Evolutionary conservation across 192 early-diverging fungal species (phyloP).

Genomic region (Coemansia sp.): DNA sequence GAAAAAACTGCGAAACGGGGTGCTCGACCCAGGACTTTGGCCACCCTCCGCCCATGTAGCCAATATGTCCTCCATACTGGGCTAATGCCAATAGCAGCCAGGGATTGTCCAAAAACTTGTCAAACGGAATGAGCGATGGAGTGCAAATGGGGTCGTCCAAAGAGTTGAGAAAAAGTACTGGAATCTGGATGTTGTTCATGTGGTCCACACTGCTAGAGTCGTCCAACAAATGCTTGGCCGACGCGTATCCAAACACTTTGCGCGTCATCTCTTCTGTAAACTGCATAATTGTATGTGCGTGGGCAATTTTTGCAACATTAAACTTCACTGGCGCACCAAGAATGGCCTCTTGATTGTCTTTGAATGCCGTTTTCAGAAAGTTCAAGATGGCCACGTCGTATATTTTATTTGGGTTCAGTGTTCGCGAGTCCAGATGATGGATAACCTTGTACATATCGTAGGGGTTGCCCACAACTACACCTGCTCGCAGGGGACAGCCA

Average conservation of each 20-base stretch:
- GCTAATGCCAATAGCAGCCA: slow-evolving; percentile 77
- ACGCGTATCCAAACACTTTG: slow-evolving; percentile 69
- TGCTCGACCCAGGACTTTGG: slow-evolving; percentile 47
- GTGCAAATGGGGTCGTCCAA: slow-evolving; percentile 85
- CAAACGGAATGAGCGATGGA: slow-evolving; percentile 61
- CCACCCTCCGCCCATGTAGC: slow-evolving; percentile 54
- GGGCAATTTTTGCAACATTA: slow-evolving; percentile 50
- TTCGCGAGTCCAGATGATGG: slow-evolving; percentile 49
- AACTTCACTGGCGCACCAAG: slow-evolving; percentile 38
- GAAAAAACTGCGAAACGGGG: slow-evolving; percentile 45
- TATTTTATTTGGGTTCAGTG: slow-evolving; percentile 55
- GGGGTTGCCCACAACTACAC: slow-evolving; percentile 79
- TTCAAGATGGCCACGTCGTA: slow-evolving; percentile 55
- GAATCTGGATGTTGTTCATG: slow-evolving; percentile 65
- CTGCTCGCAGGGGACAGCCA: slow-evolving; percentile 68
- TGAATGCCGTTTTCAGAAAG: slow-evolving; percentile 50
- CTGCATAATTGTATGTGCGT: slow-evolving; percentile 63
- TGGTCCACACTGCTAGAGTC: slow-evolving; percentile 59
- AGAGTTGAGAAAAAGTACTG: slow-evolving; percentile 79
- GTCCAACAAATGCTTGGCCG: slow-evolving; percentile 76
- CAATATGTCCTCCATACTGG: slow-evolving; percentile 82
- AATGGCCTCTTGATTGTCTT: slow-evolving; percentile 44
- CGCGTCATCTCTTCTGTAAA: slow-evolving; percentile 83
- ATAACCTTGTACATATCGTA: slow-evolving; percentile 70
- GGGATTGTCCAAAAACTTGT: slow-evolving; percentile 74